A percentile compares a stretch with the other conserved stretches of the same genome.
These are phyloP conservation scores for Alloteropsis semialata DNA, from an alignment of 176 grass and related monocot genomes.

Conservation along the genomic window DNA sequence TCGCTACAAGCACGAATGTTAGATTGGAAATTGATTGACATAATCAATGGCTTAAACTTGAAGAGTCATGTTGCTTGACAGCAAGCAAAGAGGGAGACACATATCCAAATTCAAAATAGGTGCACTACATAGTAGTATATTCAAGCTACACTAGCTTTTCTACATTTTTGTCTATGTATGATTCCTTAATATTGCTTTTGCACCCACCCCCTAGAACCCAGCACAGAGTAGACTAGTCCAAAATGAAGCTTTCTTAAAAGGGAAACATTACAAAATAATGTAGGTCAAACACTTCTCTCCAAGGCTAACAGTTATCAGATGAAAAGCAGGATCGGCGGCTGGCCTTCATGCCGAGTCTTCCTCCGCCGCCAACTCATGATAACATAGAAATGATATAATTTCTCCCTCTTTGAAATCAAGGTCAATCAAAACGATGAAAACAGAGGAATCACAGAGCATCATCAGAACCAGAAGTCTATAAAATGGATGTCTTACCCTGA, in stretches of 20 bases:
- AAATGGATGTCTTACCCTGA: background rate
- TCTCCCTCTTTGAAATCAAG: background rate
- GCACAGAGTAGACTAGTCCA: background rate
- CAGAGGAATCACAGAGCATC: background rate
- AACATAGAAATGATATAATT: conserved; percentile 1
- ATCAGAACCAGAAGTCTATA: background rate
- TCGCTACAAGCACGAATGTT: background rate
- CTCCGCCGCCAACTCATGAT: conserved; percentile 3
- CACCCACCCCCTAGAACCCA: background rate
- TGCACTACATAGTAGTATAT: background rate
- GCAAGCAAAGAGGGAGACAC: background rate
- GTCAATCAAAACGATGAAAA: background rate
- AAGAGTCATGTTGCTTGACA: background rate
- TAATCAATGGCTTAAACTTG: background rate
- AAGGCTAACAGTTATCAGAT: background rate
- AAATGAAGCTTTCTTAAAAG: background rate
- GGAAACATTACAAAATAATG: background rate
- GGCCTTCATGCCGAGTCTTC: too few relatives aligned
- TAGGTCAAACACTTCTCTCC: background rate
- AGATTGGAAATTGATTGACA: background rate
- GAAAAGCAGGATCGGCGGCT: background rate
- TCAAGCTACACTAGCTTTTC: background rate
- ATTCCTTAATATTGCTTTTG: background rate
- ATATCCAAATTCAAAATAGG: background rate
- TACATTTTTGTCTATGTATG: too few relatives aligned